phyloP scores from a whole-genome alignment of 2,329 filamentous ascomycete genomes.

The Corinectria fuckeliana region DNA sequence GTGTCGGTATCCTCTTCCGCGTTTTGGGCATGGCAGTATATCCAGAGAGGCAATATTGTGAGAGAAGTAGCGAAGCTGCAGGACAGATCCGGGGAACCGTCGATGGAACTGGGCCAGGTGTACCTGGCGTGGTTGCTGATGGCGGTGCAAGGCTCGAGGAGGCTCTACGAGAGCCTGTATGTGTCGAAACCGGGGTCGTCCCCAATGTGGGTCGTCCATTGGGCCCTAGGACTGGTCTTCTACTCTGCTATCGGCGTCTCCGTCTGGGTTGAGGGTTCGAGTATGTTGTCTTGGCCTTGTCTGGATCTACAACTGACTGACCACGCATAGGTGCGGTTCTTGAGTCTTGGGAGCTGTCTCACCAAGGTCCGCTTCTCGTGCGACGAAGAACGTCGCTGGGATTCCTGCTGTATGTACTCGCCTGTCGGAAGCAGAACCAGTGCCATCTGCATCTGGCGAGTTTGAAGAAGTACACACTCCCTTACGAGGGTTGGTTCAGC shows the following conservation, averaged over 20 bases:
- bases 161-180: slow-evolving; percentile 75
- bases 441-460: slow-evolving; percentile 74
- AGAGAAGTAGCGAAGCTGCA: slow-evolving; percentile 52
- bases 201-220: slow-evolving; percentile 86
- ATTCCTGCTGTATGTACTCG: slow-evolving; percentile 69
- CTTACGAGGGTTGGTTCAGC: slow-evolving; percentile 73
- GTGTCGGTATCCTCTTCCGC: slow-evolving; percentile 71
- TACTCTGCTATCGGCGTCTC: slow-evolving; percentile 77
- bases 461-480: slow-evolving; percentile 83
- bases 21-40: slow-evolving; percentile 76
- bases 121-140: slow-evolving; percentile 74
- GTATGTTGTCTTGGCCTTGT: slow-evolving; percentile 50
- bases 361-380: slow-evolving; percentile 27
- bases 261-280: slow-evolving; percentile 83
- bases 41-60: slow-evolving; percentile 61
- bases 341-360: slow-evolving; percentile 40
- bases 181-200: slow-evolving; percentile 69
- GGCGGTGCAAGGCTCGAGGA: slow-evolving; percentile 74
- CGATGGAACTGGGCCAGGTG: slow-evolving; percentile 67
- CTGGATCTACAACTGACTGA: slow-evolving; percentile 20
- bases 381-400: slow-evolving; percentile 48
- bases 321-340: slow-evolving; percentile 42
- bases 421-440: slow-evolving; percentile 75
- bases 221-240: slow-evolving; percentile 77
- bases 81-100: slow-evolving; percentile 23